These are phyloP conservation scores for Ogataea salicorniae DNA, from an alignment of 805 yeast species.

Conservation along the genomic window DNA sequence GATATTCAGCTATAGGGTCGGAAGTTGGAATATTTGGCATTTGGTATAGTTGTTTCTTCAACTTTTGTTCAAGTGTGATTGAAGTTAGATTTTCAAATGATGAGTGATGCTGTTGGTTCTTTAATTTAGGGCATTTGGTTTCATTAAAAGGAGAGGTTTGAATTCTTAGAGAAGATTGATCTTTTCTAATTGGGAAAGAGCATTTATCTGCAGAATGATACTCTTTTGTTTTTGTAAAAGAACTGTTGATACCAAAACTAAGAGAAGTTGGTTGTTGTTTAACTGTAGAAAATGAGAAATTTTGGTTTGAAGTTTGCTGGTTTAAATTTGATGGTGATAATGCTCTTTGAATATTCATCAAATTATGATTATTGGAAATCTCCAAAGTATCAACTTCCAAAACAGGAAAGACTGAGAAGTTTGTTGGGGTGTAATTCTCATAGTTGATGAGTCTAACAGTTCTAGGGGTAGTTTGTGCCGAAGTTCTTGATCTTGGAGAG, in stretches of 20 bases:
- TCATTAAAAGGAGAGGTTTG: too few species aligned
- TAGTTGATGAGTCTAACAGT: conserved; percentile 16
- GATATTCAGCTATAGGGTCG: conserved; percentile 17
- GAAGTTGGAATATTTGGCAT: conserved; percentile 11
- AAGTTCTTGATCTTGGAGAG: conserved; percentile 7
- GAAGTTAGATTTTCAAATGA: too few species aligned
- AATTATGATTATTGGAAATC: conserved; percentile 10
- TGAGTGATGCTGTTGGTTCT: too few species aligned
- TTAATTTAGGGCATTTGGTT: too few species aligned
- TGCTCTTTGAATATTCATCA: conserved; percentile 1
- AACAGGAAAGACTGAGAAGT: conserved; percentile 19
- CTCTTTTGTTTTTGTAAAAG: too few species aligned
- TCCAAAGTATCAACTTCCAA: conserved; percentile 18
- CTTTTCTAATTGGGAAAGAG: too few species aligned
- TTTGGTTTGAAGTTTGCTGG: background rate
- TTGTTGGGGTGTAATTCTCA: conserved; percentile 17
- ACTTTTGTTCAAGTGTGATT: background rate
- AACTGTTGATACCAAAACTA: too few species aligned
- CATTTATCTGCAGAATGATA: too few species aligned
- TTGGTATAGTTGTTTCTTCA: background rate
- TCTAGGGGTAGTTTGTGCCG: conserved; percentile 16
- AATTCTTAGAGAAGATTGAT: too few species aligned
- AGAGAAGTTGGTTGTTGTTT: background rate
- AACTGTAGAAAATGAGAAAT: background rate
- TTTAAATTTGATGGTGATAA: background rate